These are phyloP conservation scores for Coemansia nantahalensis DNA, from an alignment of 192 early-diverging fungal genomes.

Conservation along the genomic window DNA sequence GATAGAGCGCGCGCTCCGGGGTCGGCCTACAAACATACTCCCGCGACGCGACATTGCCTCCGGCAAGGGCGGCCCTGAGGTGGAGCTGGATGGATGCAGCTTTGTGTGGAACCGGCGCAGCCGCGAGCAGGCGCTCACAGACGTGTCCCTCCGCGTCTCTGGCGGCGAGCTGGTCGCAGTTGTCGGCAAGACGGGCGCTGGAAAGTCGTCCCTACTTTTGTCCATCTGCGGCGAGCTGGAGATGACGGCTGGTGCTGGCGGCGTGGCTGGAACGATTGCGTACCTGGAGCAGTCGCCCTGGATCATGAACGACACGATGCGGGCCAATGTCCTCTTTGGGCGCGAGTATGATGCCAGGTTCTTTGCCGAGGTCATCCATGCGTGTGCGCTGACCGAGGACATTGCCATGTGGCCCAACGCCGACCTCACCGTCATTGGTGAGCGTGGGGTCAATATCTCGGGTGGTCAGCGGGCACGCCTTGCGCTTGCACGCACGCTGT, in stretches of 20 bases:
- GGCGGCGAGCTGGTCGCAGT: slow-evolving; percentile 68
- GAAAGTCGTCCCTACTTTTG: slow-evolving; percentile 80
- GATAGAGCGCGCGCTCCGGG: slow-evolving; percentile 16
- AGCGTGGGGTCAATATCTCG: slow-evolving; percentile 53
- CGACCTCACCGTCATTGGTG: slow-evolving; percentile 52
- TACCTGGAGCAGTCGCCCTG: slow-evolving; percentile 84
- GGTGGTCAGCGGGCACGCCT: slow-evolving; percentile 90
- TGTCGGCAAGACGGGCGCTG: slow-evolving; percentile 78
- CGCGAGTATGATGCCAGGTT: slow-evolving; percentile 55
- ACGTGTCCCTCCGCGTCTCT: slow-evolving; percentile 54
- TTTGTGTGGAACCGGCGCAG: slow-evolving; percentile 22
- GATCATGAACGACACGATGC: slow-evolving; percentile 79
- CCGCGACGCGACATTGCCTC: too few relatives aligned
- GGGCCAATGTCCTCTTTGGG: slow-evolving; percentile 71
- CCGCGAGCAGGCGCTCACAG: slow-evolving; percentile 7
- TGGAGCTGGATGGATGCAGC: slow-evolving; percentile 18
- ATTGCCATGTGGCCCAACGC: slow-evolving; percentile 53
- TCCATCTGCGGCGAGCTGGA: slow-evolving; percentile 86
- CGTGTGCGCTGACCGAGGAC: slow-evolving; percentile 60
- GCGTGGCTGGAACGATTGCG: slow-evolving; percentile 64
- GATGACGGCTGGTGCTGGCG: slow-evolving; percentile 45
- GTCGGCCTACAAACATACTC: too few relatives aligned
- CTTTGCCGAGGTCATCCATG: slow-evolving; percentile 55
- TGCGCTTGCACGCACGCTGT: slow-evolving; percentile 75
- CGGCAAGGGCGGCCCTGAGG: too few relatives aligned